phyloP scores from a whole-genome alignment of 2,329 filamentous ascomycete species.

The Aspergillus neotritici region DNA sequence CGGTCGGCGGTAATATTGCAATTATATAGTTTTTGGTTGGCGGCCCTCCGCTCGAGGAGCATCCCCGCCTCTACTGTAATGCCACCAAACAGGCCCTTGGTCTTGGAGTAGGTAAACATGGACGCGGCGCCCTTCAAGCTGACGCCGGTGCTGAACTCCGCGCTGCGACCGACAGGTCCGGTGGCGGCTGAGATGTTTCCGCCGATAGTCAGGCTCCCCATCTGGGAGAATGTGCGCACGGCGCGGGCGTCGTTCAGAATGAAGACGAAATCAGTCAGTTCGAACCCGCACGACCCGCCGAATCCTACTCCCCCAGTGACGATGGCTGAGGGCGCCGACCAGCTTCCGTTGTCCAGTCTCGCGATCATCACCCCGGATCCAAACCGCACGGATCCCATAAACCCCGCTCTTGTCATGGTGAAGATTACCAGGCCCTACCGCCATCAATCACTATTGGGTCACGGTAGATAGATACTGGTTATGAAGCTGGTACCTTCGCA shows the following conservation, averaged over 20 bases:
- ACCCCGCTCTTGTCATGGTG: conserved; percentile 42
- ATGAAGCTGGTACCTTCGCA: conserved; percentile 63
- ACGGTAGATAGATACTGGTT: background rate
- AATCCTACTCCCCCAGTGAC: conserved; percentile 40
- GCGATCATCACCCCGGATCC: conserved; percentile 44
- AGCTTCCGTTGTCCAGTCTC: conserved; percentile 40
- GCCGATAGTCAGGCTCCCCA: conserved; percentile 80
- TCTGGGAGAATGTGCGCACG: conserved; percentile 85
- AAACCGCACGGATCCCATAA: conserved; percentile 42
- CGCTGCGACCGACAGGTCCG: conserved; percentile 85
- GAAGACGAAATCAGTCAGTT: conserved; percentile 70
- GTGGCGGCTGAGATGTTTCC: conserved; percentile 92
- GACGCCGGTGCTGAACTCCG: conserved; percentile 85
- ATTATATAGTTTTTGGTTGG: conserved; percentile 91
- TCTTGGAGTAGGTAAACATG: conserved; percentile 94
- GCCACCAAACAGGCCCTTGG: conserved; percentile 90
- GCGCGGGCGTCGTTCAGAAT: conserved; percentile 85
- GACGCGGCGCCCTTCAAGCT: conserved; percentile 78
- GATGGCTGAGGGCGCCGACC: conserved; percentile 45
- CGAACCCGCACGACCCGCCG: conserved; percentile 43
- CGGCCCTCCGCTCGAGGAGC: conserved; percentile 85
- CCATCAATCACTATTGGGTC: background rate
- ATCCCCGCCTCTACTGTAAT: conserved; percentile 85
- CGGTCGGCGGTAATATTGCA: conserved; percentile 70
- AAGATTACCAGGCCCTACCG: conserved; percentile 43